Evolutionary conservation across 1,284 basidiomycete species (phyloP), one percentile per base, ranked within the genome.

Genomic region (Ustilago crameri): DNA sequence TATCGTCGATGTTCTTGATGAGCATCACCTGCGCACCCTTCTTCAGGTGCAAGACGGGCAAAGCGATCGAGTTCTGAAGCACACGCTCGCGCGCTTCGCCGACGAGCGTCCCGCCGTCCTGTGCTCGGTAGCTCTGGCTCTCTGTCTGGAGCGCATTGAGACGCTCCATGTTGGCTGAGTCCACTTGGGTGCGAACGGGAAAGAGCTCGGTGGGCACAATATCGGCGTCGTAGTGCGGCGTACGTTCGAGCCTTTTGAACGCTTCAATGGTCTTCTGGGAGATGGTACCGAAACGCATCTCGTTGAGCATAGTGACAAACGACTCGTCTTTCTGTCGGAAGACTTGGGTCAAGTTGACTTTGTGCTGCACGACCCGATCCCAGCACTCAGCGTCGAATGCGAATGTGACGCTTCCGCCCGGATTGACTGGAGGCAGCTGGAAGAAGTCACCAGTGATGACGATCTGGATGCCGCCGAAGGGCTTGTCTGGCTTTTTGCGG

Each of bases 381-480:
- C 96, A 99, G 22, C 87, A 87, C 30, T 88, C 85, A 7, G 93
- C 93, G 78, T 99, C 93, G 80, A 99, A 98, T 22, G 74, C 79
- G 45, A 80, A 81, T 12, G 75, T 78, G 35, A 69, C 51, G n/a
- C 59, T 64, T 9, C 61, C 55, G n/a, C 52, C 87, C 65, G 52
- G 79, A 79, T 87, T 86, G 7, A 99, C 93, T 0, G 96, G 95
- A 1, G 96, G 96, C 7, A 99, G 86, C 84, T 99, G 95, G 85
- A 93, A 96, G 85, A 98, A 98, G 82, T 98, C 95, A 22, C 95
- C 95, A 0, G 93, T 95, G 14, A 96, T 87, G 65, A 95, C 88
- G 62, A 99, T 85, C 90, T 95, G 90, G 30, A 98, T 95, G 1
- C 95, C 95, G n/a, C 96, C 95, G 71, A 97, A 98, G 0, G 95